phyloP scores from a whole-genome alignment of 2,329 filamentous ascomycete species.

The Pseudogymnoascus sp. region DNA sequence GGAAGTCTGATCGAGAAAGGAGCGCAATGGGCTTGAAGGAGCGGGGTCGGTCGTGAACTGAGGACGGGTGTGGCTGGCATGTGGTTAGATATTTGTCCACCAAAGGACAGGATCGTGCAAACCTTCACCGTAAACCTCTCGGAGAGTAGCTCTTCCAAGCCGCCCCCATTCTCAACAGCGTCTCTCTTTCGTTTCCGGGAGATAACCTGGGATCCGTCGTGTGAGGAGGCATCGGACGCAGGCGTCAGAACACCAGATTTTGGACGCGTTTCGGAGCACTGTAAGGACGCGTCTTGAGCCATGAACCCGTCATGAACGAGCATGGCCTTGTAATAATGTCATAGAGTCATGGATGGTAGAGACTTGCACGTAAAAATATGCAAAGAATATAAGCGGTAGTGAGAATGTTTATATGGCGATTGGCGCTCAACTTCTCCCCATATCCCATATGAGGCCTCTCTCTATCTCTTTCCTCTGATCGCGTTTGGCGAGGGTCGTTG shows the following conservation, averaged over 20 bases:
- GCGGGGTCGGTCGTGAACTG: slow-evolving; percentile 43
- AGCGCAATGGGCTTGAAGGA: slow-evolving; percentile 53
- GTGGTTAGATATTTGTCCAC: slow-evolving; percentile 16
- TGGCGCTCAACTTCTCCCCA: background rate
- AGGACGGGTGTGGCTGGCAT: slow-evolving; percentile 46
- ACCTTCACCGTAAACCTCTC: slow-evolving; percentile 29
- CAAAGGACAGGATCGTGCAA: slow-evolving; percentile 7
- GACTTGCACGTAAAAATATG: slow-evolving; percentile 6
- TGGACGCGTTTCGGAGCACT: slow-evolving; percentile 19
- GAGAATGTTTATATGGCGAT: background rate
- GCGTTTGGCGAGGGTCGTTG: background rate
- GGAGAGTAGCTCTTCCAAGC: slow-evolving; percentile 25
- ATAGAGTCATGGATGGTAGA: slow-evolving; percentile 22
- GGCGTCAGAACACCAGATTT: slow-evolving; percentile 23
- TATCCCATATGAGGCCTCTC: background rate
- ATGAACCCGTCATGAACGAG: slow-evolving; percentile 21
- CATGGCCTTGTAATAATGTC: slow-evolving; percentile 27
- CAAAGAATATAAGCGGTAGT: background rate
- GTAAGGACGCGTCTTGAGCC: slow-evolving; percentile 22
- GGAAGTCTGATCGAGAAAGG: slow-evolving; percentile 50
- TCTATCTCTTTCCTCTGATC: background rate
- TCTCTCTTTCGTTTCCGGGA: slow-evolving; percentile 28
- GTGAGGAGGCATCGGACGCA: slow-evolving; percentile 20
- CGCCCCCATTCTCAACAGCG: slow-evolving; percentile 16
- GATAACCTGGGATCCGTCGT: slow-evolving; percentile 14